Evolutionary conservation across 1,139 yeast species (phyloP), one percentile per base, ranked within the genome.

Genomic region (Lodderomyces metapsilosis): DNA sequence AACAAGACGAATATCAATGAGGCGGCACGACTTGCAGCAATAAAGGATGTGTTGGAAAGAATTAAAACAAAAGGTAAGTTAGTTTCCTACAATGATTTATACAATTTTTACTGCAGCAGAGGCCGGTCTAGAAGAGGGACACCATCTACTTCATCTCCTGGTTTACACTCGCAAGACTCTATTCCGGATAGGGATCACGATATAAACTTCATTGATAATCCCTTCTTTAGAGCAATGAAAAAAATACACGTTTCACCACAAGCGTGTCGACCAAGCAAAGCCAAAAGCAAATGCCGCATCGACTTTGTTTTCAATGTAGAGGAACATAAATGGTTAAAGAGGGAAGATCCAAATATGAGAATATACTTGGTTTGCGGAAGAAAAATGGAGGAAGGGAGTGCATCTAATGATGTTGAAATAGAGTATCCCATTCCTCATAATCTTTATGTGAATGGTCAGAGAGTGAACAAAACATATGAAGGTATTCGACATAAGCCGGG

Each of bases 401-500:
- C 11, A 23, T 52, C 59, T n/a, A 51, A 46, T 5, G 72, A 73
- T 35, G 77, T 68, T 1, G 59, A 61, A 12, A 55, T 83, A 8
- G 77, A 74, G 50, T 84, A 75, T 49, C 91, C 91, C 1, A 59
- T 60, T 11, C 85, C 84, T 2, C 63, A 78, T 36, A 85, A 80
- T 51, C 60, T 84, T 4, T 67, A 65, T 39, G 68, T 81, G 22
- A 82, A 84, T 51, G 72, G 68, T 2, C 45, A 49, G 1, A 63
- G 61, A 32, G 52, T 81, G 6, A 2, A 12, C 11, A 80, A 73
- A 45, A 76, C 71, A 48, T 74, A 76, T 20, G 71, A 74, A 50
- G 89, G 88, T 1, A 64, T 83, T 31, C 83, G 82, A 55, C 77
- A 78, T 37, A 76, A 71, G 44, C 68, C 71, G 0, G 88, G 88